These are phyloP conservation scores for Talaromyces amestolkiae DNA, from an alignment of 2,329 filamentous ascomycete species.

Conservation along the genomic window DNA sequence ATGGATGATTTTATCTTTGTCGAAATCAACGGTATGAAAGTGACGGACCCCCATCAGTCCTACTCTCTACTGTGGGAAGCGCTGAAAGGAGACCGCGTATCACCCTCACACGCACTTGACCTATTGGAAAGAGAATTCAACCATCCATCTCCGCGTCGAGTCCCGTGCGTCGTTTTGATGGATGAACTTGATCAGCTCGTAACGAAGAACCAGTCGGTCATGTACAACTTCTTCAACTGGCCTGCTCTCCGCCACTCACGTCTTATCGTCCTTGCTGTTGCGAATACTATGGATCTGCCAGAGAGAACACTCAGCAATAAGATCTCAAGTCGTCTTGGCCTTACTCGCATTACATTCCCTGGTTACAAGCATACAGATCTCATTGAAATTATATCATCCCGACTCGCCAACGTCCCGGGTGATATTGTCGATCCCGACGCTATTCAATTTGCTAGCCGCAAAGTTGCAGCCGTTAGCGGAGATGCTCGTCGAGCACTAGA, in stretches of 20 bases:
- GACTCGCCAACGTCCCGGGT: slow-evolving; percentile 80
- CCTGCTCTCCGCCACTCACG: slow-evolving; percentile 85
- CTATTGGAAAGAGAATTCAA: slow-evolving; percentile 90
- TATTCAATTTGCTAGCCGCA: slow-evolving; percentile 91
- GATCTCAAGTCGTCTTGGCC: slow-evolving; percentile 84
- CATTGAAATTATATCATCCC: slow-evolving; percentile 95
- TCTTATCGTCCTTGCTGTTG: slow-evolving; percentile 92
- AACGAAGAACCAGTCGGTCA: slow-evolving; percentile 97
- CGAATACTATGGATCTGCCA: slow-evolving; percentile 97
- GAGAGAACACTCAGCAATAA: slow-evolving; percentile 97
- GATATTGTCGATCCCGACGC: slow-evolving; percentile 90
- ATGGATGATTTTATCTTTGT: slow-evolving; percentile 98
- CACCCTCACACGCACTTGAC: slow-evolving; percentile 84
- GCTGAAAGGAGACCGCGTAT: slow-evolving; percentile 86
- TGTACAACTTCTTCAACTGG: slow-evolving; percentile 99
- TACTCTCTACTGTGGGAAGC: slow-evolving; percentile 96
- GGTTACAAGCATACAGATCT: slow-evolving; percentile 97
- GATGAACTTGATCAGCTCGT: slow-evolving; percentile 97
- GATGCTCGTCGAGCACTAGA: slow-evolving; percentile 90
- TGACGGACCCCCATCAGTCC: slow-evolving; percentile 94
- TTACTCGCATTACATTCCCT: slow-evolving; percentile 94
- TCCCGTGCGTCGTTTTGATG: slow-evolving; percentile 96
- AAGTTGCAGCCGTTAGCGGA: slow-evolving; percentile 93
- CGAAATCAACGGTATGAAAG: slow-evolving; percentile 99
- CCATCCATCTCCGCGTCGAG: slow-evolving; percentile 81